phyloP scores from a whole-genome alignment of 2,329 filamentous ascomycete genomes.

The Botrytis aclada region DNA sequence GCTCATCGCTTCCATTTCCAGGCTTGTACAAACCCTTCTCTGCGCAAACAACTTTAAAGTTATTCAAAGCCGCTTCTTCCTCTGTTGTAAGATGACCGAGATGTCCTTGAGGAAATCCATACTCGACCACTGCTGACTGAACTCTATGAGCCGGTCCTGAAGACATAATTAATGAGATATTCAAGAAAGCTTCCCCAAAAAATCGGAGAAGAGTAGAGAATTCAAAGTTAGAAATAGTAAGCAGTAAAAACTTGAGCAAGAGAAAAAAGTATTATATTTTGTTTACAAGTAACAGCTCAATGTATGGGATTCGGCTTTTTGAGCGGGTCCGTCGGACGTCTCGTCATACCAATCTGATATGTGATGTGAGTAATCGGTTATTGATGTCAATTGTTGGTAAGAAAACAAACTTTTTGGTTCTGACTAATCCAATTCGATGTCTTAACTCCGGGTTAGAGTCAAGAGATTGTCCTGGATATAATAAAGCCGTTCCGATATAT shows the following conservation, averaged over 20 bases:
- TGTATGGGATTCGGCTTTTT: not conserved
- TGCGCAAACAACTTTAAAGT: conserved; percentile 68
- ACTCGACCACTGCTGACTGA: conserved; percentile 39
- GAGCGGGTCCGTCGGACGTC: conserved; percentile 12
- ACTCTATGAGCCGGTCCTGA: conserved; percentile 37
- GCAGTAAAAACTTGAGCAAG: not conserved
- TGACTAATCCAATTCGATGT: not conserved
- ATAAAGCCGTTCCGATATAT: not conserved
- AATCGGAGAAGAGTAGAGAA: not conserved
- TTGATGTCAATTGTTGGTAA: conserved; percentile 1
- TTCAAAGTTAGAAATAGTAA: not conserved
- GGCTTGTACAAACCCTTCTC: conserved; percentile 63
- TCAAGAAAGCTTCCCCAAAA: not conserved
- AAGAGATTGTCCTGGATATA: not conserved
- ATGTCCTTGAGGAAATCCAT: conserved; percentile 72
- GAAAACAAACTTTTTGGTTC: not conserved
- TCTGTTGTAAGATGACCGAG: conserved; percentile 69
- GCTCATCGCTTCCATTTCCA: conserved; percentile 38
- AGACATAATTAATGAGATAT: conserved; percentile 26
- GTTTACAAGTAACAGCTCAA: not conserved
- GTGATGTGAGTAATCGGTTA: not conserved
- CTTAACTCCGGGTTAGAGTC: not conserved
- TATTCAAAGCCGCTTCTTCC: conserved; percentile 63
- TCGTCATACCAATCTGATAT: not conserved
- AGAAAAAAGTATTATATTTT: not conserved